phyloP scores from a whole-genome alignment of 768 basidiomycete species.

The Pholiota molesta region DNA sequence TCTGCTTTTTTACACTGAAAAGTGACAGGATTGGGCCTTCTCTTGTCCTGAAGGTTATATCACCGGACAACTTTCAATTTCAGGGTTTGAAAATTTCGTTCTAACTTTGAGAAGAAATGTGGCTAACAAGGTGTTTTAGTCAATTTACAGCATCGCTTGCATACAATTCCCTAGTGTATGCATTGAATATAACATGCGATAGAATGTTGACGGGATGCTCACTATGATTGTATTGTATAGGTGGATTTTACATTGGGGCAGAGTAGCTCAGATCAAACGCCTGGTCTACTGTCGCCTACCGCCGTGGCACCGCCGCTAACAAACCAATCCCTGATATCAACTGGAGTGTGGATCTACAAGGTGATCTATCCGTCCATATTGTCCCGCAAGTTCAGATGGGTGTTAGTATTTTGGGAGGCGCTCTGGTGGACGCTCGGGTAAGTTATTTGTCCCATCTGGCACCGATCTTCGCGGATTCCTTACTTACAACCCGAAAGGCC shows the following conservation, averaged over 20 bases:
- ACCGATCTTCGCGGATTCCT: no score
- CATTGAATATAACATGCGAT: no score
- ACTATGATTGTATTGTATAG: not conserved
- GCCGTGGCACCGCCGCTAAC: conserved; percentile 2
- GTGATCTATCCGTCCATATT: conserved; percentile 24
- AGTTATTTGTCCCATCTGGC: not conserved
- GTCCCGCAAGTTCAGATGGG: conserved; percentile 28
- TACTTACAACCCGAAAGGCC: conserved; percentile 2
- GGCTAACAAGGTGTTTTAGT: not conserved
- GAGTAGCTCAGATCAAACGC: conserved; percentile 7
- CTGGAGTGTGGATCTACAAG: conserved; percentile 26
- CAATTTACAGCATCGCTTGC: conserved; percentile 1
- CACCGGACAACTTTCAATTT: not conserved
- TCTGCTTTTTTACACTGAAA: not conserved
- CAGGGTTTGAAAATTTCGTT: not conserved
- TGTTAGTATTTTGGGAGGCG: conserved; percentile 25
- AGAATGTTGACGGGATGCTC: not conserved
- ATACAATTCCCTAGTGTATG: conserved; percentile 4
- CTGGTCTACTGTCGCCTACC: not conserved
- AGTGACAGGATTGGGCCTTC: conserved; percentile 4
- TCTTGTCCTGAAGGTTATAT: conserved; percentile 9
- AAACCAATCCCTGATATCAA: conserved; percentile 1
- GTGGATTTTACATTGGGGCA: not conserved
- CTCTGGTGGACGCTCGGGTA: conserved; percentile 27
- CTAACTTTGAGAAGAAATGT: not conserved